These are phyloP conservation scores for Physocladia obscura DNA, from an alignment of 192 early-diverging fungal species.

Conservation along the genomic window DNA sequence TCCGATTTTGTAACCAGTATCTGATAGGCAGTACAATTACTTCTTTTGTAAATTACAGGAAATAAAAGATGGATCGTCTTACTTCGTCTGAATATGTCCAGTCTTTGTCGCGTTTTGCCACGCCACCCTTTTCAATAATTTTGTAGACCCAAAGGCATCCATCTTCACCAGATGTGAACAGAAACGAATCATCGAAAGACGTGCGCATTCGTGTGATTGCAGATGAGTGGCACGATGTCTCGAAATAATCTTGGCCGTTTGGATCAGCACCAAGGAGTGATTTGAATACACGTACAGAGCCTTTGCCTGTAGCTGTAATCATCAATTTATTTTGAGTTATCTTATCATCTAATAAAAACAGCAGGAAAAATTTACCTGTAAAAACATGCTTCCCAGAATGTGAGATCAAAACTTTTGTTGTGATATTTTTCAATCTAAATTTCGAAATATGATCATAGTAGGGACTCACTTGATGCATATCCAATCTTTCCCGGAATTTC, in stretches of 20 bases:
- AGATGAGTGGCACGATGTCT: conserved; percentile 38
- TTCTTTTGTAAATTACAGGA: not conserved
- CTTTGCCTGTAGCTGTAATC: conserved; percentile 38
- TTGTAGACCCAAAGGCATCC: conserved; percentile 51
- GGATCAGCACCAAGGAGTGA: conserved; percentile 43
- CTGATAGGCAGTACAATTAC: conserved; percentile 19
- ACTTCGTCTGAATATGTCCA: conserved; percentile 55
- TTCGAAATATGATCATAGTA: no score
- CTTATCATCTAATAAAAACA: not conserved
- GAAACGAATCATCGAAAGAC: conserved; percentile 48
- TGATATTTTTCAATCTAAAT: no score
- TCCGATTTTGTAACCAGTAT: conserved; percentile 56
- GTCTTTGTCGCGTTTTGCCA: conserved; percentile 50
- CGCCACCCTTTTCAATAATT: conserved; percentile 47
- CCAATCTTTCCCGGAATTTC: conserved; percentile 29
- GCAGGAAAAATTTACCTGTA: conserved; percentile 21
- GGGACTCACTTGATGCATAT: conserved; percentile 27
- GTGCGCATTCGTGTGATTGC: conserved; percentile 42
- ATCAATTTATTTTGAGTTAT: not conserved
- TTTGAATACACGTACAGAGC: conserved; percentile 39
- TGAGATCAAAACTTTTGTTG: conserved; percentile 34
- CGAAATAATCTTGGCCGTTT: conserved; percentile 30
- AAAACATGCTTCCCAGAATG: conserved; percentile 35
- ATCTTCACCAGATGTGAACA: conserved; percentile 55
- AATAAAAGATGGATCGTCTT: not conserved